Evolutionary conservation across 2,329 filamentous ascomycete genomes (phyloP).

Genomic region (Alternaria viburni): DNA sequence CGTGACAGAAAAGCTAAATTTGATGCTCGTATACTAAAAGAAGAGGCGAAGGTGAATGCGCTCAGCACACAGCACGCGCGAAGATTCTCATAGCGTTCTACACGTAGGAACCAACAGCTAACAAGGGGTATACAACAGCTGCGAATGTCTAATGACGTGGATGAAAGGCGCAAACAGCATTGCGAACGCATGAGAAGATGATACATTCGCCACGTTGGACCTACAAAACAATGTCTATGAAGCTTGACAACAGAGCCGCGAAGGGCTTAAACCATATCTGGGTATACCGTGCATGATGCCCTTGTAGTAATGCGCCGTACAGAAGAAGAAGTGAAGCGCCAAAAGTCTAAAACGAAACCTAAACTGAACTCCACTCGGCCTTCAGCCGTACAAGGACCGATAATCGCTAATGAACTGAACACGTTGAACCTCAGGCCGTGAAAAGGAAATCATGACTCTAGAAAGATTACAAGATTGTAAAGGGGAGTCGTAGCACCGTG

Average conservation of each 20-base stretch:
- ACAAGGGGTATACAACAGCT: not conserved
- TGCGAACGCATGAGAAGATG: not conserved
- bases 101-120: not conserved
- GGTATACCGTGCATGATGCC: conserved; percentile 18
- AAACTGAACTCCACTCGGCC: not conserved
- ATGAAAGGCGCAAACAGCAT: not conserved
- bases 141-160: not conserved
- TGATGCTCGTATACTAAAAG: not conserved
- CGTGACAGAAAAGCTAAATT: not conserved
- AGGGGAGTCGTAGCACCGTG: not conserved
- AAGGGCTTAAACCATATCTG: conserved; percentile 5
- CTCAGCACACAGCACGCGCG: not conserved
- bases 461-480: not conserved
- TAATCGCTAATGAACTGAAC: not conserved
- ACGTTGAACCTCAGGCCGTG: not conserved
- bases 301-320: conserved; percentile 13
- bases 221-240: conserved; percentile 1
- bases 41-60: not conserved
- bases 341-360: not conserved
- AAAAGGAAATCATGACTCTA: not conserved
- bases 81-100: not conserved
- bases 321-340: not conserved
- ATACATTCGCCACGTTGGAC: conserved; percentile 3
- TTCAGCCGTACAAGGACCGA: not conserved
- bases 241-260: conserved; percentile 1